Evolutionary conservation across 1,139 yeast species (phyloP), one percentile per base, ranked within the genome.

Genomic region (Diutina ranongensis): DNA sequence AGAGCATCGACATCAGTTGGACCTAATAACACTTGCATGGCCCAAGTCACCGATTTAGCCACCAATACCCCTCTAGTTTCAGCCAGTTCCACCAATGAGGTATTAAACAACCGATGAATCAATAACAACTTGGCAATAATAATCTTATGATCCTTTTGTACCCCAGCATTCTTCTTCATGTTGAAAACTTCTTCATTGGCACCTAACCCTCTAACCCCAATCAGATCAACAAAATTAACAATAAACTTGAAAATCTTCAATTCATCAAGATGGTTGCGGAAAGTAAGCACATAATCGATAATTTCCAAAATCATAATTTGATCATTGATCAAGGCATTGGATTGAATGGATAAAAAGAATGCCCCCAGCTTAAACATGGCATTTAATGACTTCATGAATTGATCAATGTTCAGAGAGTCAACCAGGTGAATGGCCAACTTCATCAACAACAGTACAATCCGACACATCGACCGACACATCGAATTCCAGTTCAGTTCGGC

Each of bases 401-500:
- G 59, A 40, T 62, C 66, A 2, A 54, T 49, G 25, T 62, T 56
- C 36, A 50, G 47, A 12, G 52, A 48, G 16, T 56, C 55, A 51
- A 64, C 57, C 1, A 72, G 58, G 33, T 50, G 48, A 31, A 67
- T 58, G 0, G 72, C 63, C 45, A 70, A 59, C 51, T 69, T 72
- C 48, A 81, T 57, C 42, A 81, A 56, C 47, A 78, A 61, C 8
- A 77, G 67, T 32, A 77, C 68, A 18, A 78, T 69, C 49, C 89
- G 71, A 53, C 86, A 80, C 45, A 79, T 62, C 0, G 85, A 75
- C 56, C 86, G 70, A 3, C 85, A 79, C 47, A 75, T 67, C 28
- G 79, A 67, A 56, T 68, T 77, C 88, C 88, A 81, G 48, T 69
- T 74, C 2, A 68, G 61, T 41, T 67, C 71, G 18, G 80, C 80